phyloP scores from a whole-genome alignment of 2,329 filamentous ascomycete genomes.

The Lasiodiplodia citricola region DNA sequence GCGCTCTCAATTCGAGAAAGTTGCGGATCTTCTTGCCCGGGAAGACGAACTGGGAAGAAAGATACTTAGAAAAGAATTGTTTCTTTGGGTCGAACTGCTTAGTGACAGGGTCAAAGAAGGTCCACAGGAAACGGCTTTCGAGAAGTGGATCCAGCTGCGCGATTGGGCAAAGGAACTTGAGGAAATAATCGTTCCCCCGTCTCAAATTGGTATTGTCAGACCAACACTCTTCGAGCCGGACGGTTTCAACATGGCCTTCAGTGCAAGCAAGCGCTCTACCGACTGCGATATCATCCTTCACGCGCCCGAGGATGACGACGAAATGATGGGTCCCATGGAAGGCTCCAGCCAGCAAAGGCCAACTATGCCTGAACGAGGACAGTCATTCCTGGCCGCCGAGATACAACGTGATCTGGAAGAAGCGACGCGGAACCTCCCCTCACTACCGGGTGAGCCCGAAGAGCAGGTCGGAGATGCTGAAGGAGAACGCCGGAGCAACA shows the following conservation, averaged over 20 bases:
- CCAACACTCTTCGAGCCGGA: constrained; percentile 1
- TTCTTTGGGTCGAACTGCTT: constrained; percentile 8
- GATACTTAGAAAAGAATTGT: constrained; percentile 16
- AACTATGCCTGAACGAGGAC: constrained; percentile 53
- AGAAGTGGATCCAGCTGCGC: constrained; percentile 10
- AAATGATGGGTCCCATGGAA: background rate
- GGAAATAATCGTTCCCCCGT: background rate
- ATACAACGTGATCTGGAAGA: constrained; percentile 57
- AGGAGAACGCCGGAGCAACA: constrained; percentile 41
- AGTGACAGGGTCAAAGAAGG: constrained; percentile 1
- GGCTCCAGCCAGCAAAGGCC: constrained; percentile 40
- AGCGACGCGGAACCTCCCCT: constrained; percentile 21
- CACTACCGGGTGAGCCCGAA: constrained; percentile 3
- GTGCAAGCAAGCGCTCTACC: background rate
- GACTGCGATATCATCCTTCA: background rate
- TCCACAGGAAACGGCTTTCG: background rate
- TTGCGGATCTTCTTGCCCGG: constrained; percentile 7
- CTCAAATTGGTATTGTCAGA: background rate
- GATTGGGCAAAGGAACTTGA: constrained; percentile 7
- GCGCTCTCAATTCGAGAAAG: background rate
- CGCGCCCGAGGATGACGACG: background rate
- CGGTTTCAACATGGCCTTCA: background rate
- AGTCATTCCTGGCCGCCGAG: constrained; percentile 52
- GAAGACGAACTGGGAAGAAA: constrained; percentile 2
- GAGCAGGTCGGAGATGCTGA: constrained; percentile 28